phyloP scores from a whole-genome alignment of 805 yeast species.

The Zygosaccharomyces gambellarensis region DNA sequence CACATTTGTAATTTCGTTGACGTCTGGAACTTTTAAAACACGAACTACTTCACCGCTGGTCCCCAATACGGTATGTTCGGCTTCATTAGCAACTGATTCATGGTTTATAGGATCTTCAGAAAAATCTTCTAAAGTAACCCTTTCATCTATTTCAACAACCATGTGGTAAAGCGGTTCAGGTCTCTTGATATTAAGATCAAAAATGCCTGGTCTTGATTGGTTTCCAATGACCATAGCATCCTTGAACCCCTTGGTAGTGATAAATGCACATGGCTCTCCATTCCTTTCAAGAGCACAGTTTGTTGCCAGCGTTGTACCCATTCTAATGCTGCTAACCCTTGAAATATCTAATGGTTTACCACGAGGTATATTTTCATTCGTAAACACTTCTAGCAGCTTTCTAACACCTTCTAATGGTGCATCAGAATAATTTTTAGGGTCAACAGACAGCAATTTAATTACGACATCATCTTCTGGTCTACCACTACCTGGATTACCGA shows the following conservation, averaged over 20 bases:
- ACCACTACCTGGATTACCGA: conserved; percentile 46
- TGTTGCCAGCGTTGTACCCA: conserved; percentile 96
- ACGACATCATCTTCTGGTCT: conserved; percentile 54
- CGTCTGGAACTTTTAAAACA: conserved; percentile 49
- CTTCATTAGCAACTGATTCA: conserved; percentile 13
- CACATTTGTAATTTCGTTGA: conserved; percentile 37
- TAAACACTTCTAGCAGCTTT: conserved; percentile 59
- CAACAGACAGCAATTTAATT: conserved; percentile 79
- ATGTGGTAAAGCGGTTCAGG: conserved; percentile 66
- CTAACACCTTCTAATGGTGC: conserved; percentile 93
- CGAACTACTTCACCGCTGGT: conserved; percentile 64
- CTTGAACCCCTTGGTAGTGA: conserved; percentile 84
- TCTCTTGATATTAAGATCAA: conserved; percentile 71
- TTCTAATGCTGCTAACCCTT: conserved; percentile 61
- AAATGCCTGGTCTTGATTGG: conserved; percentile 86
- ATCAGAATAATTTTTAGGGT: conserved; percentile 80
- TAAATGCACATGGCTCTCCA: conserved; percentile 80
- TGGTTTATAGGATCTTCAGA: conserved; percentile 59
- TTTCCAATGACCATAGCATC: conserved; percentile 83
- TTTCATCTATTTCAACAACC: conserved; percentile 83
- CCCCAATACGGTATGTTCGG: conserved; percentile 44
- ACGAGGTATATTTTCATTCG: conserved; percentile 52
- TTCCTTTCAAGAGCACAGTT: conserved; percentile 90
- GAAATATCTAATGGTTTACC: conserved; percentile 57
- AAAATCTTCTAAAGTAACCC: conserved; percentile 79